Percentiles rank a stretch among this genome's conserved stretches.
These are phyloP conservation scores for Elaeis oleifera DNA, from an alignment of 202 grass and related monocot species.

Conservation along the genomic window DNA sequence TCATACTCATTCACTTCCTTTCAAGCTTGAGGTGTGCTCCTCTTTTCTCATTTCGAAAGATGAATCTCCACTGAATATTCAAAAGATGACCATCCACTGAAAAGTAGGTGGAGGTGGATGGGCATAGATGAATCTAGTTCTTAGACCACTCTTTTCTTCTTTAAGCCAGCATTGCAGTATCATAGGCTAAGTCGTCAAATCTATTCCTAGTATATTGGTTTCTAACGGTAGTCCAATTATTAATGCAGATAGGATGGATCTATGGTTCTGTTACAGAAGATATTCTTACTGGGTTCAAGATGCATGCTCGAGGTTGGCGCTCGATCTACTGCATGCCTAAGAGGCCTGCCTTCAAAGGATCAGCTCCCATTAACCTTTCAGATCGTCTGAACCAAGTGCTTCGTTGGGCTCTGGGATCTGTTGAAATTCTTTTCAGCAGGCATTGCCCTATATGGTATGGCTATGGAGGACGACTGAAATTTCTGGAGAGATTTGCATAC, in stretches of 20 bases:
- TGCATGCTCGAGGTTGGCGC: conserved; percentile 92
- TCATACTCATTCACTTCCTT: too few relatives aligned
- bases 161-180: too few relatives aligned
- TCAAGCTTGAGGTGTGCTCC: too few relatives aligned
- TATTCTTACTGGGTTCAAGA: conserved; percentile 98
- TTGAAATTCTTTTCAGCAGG: conserved; percentile 95
- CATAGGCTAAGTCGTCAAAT: too few relatives aligned
- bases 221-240: neutral
- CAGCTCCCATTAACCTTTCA: conserved; percentile 90
- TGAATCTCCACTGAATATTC: too few relatives aligned
- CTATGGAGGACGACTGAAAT: conserved; percentile 77
- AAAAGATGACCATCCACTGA: too few relatives aligned
- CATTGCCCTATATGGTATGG: conserved; percentile 98
- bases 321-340: conserved; percentile 97
- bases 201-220: neutral
- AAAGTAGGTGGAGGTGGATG: too few relatives aligned
- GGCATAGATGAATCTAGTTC: too few relatives aligned
- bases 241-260: conserved; percentile 86
- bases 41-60: too few relatives aligned
- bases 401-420: conserved; percentile 88
- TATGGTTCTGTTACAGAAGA: conserved; percentile 97
- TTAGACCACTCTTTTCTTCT: too few relatives aligned
- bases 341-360: conserved; percentile 83
- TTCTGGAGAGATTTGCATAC: conserved; percentile 92
- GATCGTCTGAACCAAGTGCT: conserved; percentile 98